phyloP scores from a whole-genome alignment of 2,329 filamentous ascomycete genomes.

The Periconia digitata region DNA sequence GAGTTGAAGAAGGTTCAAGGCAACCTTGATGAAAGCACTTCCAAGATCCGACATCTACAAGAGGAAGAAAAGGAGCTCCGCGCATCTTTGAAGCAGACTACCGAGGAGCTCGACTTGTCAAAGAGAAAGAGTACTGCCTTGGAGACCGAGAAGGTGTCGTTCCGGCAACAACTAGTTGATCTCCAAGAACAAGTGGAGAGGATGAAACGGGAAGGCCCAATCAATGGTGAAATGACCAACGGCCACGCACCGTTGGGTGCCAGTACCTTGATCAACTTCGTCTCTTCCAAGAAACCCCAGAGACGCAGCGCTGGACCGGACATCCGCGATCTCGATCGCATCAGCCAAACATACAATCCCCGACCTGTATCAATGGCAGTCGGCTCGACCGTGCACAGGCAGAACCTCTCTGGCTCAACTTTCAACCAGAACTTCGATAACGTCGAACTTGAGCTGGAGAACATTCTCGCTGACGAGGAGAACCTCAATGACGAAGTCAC shows the following conservation, averaged over 20 bases:
- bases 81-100: constrained; percentile 78
- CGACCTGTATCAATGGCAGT: constrained; percentile 96
- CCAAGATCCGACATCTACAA: constrained; percentile 90
- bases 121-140: constrained; percentile 73
- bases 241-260: constrained; percentile 53
- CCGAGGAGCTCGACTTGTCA: constrained; percentile 76
- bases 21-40: constrained; percentile 85
- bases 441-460: constrained; percentile 93
- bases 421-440: constrained; percentile 83
- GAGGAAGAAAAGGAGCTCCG: constrained; percentile 87
- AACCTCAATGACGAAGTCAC: constrained; percentile 96
- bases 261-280: constrained; percentile 90
- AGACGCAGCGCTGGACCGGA: constrained; percentile 88
- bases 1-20: constrained; percentile 91
- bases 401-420: constrained; percentile 72
- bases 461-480: constrained; percentile 90
- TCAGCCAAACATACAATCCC: constrained; percentile 90
- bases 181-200: constrained; percentile 90
- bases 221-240: constrained; percentile 69
- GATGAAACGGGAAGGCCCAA: constrained; percentile 74
- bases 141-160: constrained; percentile 80
- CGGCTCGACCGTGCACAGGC: constrained; percentile 63
- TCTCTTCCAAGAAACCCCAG: constrained; percentile 96
- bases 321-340: constrained; percentile 80
- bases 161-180: constrained; percentile 85